These are phyloP conservation scores for Aspergillus biplanus DNA, from an alignment of 495 filamentous ascomycete genomes.

Conservation along the genomic window DNA sequence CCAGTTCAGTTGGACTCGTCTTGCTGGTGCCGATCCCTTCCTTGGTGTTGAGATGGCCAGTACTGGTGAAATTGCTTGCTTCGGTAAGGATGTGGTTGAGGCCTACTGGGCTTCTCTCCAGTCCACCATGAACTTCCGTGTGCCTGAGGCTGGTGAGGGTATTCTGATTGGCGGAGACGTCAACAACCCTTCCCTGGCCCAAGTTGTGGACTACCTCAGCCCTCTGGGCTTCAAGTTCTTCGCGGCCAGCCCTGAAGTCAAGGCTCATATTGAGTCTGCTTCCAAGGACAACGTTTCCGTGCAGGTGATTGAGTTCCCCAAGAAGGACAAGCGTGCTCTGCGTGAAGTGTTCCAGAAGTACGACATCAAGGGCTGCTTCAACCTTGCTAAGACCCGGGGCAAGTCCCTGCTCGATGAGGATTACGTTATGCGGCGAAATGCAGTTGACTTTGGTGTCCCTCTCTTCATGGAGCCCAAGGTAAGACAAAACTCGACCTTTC, in stretches of 20 bases:
- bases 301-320: constrained; percentile 96
- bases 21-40: constrained; percentile 98
- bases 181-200: constrained; percentile 63
- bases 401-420: constrained; percentile 89
- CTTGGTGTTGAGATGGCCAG: constrained; percentile 96
- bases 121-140: constrained; percentile 98
- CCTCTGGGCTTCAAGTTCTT: constrained; percentile 94
- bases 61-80: constrained; percentile 98
- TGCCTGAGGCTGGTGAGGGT: constrained; percentile 91
- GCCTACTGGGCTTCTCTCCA: constrained; percentile 97
- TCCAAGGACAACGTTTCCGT: constrained; percentile 69
- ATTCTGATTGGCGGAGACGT: constrained; percentile 91
- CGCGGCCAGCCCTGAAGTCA: constrained; percentile 79
- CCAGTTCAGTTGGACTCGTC: constrained; percentile 97
- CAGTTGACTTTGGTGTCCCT: constrained; percentile 96
- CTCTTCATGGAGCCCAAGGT: constrained; percentile 99
- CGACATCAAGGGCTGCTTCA: constrained; percentile 94
- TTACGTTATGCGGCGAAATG: constrained; percentile 98
- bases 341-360: constrained; percentile 97
- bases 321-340: constrained; percentile 90
- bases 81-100: constrained; percentile 92
- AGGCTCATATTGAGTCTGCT: constrained; percentile 75
- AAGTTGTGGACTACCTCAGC: constrained; percentile 79
- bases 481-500: constrained; percentile 37
- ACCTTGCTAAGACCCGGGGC: constrained; percentile 81